Evolutionary conservation across 441 rosid species (phyloP).

Genomic region (Euphorbia celastroides): DNA sequence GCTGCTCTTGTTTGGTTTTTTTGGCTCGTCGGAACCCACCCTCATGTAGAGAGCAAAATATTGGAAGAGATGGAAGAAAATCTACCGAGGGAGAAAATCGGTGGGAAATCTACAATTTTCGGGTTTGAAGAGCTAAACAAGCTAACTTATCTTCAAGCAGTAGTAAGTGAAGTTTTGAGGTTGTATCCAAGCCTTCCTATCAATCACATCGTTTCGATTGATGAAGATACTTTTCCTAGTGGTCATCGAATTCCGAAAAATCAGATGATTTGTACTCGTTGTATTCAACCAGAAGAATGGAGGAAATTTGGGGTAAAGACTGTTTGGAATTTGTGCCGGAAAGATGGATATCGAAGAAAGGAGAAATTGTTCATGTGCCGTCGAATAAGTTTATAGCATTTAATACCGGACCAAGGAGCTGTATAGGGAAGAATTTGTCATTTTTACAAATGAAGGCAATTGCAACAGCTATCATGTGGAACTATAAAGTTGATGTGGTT

Average conservation of each 20-base stretch:
- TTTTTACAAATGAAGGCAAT: not conserved
- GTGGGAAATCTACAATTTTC: not conserved
- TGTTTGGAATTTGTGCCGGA: conserved; percentile 37
- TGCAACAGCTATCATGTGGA: not conserved
- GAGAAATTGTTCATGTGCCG: conserved; percentile 18
- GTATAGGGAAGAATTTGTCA: conserved; percentile 25
- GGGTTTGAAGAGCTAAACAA: not conserved
- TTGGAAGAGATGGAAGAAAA: conserved; percentile 22
- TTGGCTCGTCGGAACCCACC: conserved; percentile 20
- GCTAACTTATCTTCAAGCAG: conserved; percentile 1
- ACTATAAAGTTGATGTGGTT: not conserved
- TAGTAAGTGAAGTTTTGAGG: not conserved
- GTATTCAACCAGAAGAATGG: conserved; percentile 17
- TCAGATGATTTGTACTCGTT: conserved; percentile 17
- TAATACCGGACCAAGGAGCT: conserved; percentile 17
- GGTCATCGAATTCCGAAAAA: not conserved
- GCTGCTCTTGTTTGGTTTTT: conserved; percentile 30
- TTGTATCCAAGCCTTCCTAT: conserved; percentile 9
- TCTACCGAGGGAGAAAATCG: not conserved
- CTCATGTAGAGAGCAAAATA: conserved; percentile 13
- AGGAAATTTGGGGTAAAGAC: conserved; percentile 32
- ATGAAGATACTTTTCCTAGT: conserved; percentile 1
- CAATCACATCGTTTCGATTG: not conserved
- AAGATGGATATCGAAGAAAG: conserved; percentile 31
- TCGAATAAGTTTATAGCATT: conserved; percentile 22